Evolutionary conservation across 495 filamentous ascomycete genomes (phyloP).

Genomic region (Talaromyces adpressus): DNA sequence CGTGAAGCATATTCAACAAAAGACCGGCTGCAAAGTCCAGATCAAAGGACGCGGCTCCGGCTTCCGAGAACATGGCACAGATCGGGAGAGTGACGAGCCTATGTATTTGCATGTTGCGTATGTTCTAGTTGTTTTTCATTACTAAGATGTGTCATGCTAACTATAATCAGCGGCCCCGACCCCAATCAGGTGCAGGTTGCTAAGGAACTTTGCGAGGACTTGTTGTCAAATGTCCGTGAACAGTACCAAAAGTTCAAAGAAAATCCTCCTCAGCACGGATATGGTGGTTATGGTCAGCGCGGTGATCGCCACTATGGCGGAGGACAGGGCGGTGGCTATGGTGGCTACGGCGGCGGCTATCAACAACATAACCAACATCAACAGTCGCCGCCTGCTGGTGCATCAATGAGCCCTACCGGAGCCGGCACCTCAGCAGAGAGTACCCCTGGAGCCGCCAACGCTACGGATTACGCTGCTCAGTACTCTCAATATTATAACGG

Average conservation of each 20-base stretch:
- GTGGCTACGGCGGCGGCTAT: constrained; percentile 25
- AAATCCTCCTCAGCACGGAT: constrained; percentile 64
- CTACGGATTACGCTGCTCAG: constrained; percentile 63
- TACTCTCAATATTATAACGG: constrained; percentile 78
- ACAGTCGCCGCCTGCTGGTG: constrained; percentile 30
- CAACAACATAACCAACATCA: constrained; percentile 26
- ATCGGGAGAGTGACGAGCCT: constrained; percentile 81
- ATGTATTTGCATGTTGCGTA: constrained; percentile 96
- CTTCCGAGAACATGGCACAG: constrained; percentile 78
- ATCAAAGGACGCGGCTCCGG: constrained; percentile 97
- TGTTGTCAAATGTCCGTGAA: constrained; percentile 73
- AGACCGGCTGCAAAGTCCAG: constrained; percentile 90
- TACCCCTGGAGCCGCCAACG: constrained; percentile 31
- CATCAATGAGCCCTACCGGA: constrained; percentile 27
- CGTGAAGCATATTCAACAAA: constrained; percentile 95
- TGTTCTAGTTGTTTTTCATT: constrained; percentile 12
- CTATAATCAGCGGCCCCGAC: constrained; percentile 67
- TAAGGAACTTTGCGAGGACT: constrained; percentile 80
- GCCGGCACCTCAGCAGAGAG: constrained; percentile 27
- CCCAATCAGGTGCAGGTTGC: constrained; percentile 77
- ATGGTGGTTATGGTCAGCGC: constrained; percentile 45
- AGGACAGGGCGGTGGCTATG: constrained; percentile 22
- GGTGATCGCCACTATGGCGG: constrained; percentile 25
- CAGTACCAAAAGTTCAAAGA: constrained; percentile 87
- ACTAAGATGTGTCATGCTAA: constrained; percentile 14